A percentile compares a stretch with the other conserved stretches of the same genome.
phyloP scores from a whole-genome alignment of 2,329 filamentous ascomycete species.

The Colletotrichum horii region DNA sequence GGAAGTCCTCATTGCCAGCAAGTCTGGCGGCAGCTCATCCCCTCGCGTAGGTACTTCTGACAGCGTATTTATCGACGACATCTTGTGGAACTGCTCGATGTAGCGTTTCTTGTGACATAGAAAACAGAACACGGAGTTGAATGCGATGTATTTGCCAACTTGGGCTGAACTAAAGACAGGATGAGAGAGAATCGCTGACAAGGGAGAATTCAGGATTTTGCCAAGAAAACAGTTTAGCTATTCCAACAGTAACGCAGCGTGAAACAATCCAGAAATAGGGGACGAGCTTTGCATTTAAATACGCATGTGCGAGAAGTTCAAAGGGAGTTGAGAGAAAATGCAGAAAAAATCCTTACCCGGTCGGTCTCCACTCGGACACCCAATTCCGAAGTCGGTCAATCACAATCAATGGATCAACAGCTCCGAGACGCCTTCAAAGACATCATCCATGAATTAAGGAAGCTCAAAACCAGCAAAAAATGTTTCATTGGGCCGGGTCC shows the following conservation, averaged over 20 bases:
- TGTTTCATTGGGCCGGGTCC: neutral
- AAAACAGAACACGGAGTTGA: neutral
- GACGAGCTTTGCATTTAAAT: conserved; percentile 4
- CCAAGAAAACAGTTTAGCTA: neutral
- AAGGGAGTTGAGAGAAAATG: neutral
- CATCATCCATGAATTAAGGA: neutral
- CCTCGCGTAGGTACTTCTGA: conserved; percentile 9
- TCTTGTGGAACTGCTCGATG: neutral
- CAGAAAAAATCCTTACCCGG: neutral
- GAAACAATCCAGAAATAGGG: neutral
- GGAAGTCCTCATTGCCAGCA: conserved; percentile 6
- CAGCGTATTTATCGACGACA: conserved; percentile 11
- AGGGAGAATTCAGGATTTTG: neutral
- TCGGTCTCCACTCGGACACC: neutral
- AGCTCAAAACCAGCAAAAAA: neutral
- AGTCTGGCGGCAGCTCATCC: conserved; percentile 1
- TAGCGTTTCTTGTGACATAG: neutral
- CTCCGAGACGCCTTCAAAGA: neutral
- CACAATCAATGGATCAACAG: neutral
- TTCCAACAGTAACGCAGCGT: neutral
- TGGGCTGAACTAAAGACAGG: neutral
- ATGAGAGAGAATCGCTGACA: neutral
- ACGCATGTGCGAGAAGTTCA: neutral
- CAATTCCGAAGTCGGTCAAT: conserved; percentile 13
- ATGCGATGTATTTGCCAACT: neutral